Conservation (phyloP, 2,329 filamentous ascomycete species). For the Beauveria asiatica region DNA sequence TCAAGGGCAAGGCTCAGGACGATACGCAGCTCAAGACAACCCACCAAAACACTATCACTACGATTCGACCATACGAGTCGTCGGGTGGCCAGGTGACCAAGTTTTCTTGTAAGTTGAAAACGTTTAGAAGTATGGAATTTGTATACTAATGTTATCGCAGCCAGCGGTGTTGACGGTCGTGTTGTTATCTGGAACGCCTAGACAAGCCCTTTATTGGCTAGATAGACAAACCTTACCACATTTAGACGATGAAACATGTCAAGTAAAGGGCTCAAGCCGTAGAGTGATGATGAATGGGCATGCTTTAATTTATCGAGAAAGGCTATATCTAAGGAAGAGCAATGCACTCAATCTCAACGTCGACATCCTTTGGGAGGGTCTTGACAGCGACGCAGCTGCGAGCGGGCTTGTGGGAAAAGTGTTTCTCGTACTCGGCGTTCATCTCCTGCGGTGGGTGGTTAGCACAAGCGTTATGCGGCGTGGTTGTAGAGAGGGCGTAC, state of each 20-base stretch:
- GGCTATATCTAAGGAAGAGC: constrained; percentile 48
- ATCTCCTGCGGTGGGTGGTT: constrained; percentile 47
- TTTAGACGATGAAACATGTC: neutral
- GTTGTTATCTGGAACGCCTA: constrained; percentile 70
- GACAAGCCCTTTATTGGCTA: constrained; percentile 12
- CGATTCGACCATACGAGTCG: constrained; percentile 66
- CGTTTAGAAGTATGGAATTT: neutral
- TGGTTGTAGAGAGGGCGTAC: constrained; percentile 27
- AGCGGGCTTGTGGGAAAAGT: constrained; percentile 77
- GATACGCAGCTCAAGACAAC: constrained; percentile 92
- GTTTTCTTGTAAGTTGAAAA: constrained; percentile 68
- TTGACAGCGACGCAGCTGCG: constrained; percentile 86
- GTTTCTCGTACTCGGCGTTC: constrained; percentile 79
- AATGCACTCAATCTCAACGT: constrained; percentile 86
- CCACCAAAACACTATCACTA: constrained; percentile 94
- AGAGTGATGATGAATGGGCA: neutral
- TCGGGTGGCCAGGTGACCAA: constrained; percentile 58
- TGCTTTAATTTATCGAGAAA: neutral
- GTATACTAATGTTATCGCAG: constrained; percentile 34
- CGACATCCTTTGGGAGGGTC: constrained; percentile 75
- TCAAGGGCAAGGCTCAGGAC: constrained; percentile 86
- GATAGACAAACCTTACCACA: neutral
- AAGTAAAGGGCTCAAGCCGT: neutral
- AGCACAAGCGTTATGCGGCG: neutral
- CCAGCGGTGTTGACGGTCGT: constrained; percentile 74